phyloP scores from a whole-genome alignment of 2,329 filamentous ascomycete genomes.

The Neophaeococcomyces mojaviensis region DNA sequence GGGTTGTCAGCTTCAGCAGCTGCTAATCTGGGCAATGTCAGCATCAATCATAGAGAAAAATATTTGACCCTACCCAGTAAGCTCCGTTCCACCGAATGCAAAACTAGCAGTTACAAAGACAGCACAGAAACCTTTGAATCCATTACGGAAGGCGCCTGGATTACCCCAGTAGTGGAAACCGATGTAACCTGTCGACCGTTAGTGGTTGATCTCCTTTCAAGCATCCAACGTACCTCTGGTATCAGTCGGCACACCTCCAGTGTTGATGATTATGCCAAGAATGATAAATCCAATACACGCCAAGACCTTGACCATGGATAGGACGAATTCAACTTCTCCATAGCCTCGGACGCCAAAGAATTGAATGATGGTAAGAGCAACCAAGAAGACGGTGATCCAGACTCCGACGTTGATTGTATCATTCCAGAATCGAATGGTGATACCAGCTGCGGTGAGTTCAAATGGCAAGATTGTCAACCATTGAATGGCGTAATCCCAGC shows the following conservation, averaged over 20 bases:
- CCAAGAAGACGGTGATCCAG: slow-evolving; percentile 51
- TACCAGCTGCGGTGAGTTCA: slow-evolving; percentile 72
- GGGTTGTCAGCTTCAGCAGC: slow-evolving; percentile 54
- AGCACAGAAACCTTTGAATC: slow-evolving; percentile 57
- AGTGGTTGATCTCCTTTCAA: neutral
- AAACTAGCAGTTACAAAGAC: slow-evolving; percentile 60
- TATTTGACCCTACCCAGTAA: slow-evolving; percentile 38
- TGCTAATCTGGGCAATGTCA: slow-evolving; percentile 32
- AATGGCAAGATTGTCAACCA: slow-evolving; percentile 77
- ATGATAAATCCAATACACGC: slow-evolving; percentile 61
- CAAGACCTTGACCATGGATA: slow-evolving; percentile 51
- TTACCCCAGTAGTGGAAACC: slow-evolving; percentile 65
- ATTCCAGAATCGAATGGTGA: slow-evolving; percentile 70
- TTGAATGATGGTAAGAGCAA: slow-evolving; percentile 27
- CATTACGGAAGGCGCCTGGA: slow-evolving; percentile 53
- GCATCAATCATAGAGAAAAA: no score
- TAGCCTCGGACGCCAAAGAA: slow-evolving; percentile 50
- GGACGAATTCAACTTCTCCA: slow-evolving; percentile 46
- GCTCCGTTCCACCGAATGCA: slow-evolving; percentile 55
- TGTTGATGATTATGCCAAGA: slow-evolving; percentile 76
- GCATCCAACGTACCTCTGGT: slow-evolving; percentile 5
- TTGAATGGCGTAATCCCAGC: slow-evolving; percentile 65
- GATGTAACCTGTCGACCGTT: slow-evolving; percentile 50
- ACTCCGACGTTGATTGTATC: slow-evolving; percentile 31
- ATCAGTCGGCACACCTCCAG: slow-evolving; percentile 50